Evolutionary conservation across 306 rosid species (phyloP), one percentile per base, ranked within the genome.

Genomic region (Fragaria vesca): DNA sequence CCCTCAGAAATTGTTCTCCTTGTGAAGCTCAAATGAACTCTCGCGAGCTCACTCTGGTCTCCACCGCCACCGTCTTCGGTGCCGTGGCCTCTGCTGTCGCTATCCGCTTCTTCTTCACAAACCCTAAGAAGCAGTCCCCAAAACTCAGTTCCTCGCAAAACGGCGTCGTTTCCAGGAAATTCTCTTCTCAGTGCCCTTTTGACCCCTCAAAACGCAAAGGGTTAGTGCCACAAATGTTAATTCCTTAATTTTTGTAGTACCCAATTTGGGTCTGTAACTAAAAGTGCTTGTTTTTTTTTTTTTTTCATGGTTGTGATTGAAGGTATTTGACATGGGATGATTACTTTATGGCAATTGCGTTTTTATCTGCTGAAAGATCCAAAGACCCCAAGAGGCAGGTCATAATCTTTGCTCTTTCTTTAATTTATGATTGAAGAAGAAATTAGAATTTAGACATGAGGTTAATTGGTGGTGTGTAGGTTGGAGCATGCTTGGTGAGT

Each of bases 301-400:
- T 5, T 52, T 75, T n/a, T 20, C n/a, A 5, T 43, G 61, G 60
- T 34, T 80, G 50, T 76, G 52, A 26, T 54, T 38, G 40, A 87
- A 92, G 98, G 42, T 92, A 83, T 72, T 81, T 95, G 81, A 88
- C 96, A 1, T 95, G 97, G 98, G 98, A 95, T 85, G 98, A 95
- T 75, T 95, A 95, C 81, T 92, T 95, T 81, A 95, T 95, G 97
- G 90, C 98, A 42, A 91, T 95, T 78, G 98, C 98, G 8, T 95
- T 95, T 86, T 81, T 95, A 83, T 92, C 98, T 17, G 97, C 98
- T 50, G 96, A 95, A 81, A 89, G 98, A 85, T 92, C 98, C 80
- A 92, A 95, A 87, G 97, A 95, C 43, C 97, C 97, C 61, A 91
- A 91, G 60, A 93, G 97, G 90, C 98, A 94, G 98, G 98, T 94